Conservation (phyloP, 1,139 yeast species). For the Petasospora fabianii region DNA sequence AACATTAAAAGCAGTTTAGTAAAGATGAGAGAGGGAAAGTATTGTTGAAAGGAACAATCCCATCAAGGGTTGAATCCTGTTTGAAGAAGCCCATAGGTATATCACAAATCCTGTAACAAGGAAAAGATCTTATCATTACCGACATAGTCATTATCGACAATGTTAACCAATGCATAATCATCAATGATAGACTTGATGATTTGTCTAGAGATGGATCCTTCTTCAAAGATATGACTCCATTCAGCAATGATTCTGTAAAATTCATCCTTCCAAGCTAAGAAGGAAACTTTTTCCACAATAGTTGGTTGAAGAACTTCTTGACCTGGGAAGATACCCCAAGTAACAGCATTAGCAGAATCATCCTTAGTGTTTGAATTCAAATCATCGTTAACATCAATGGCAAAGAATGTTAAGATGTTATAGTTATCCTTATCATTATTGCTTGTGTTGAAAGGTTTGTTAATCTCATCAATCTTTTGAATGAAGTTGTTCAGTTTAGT, state of each 20-base stretch:
- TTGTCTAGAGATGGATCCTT: slow-evolving; percentile 31
- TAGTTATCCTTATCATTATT: slow-evolving; percentile 38
- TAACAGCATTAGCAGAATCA: slow-evolving; percentile 83
- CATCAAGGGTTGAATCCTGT: neutral
- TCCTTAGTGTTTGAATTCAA: slow-evolving; percentile 66
- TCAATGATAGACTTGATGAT: slow-evolving; percentile 51
- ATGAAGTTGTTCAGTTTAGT: slow-evolving; percentile 40
- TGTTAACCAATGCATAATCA: slow-evolving; percentile 73
- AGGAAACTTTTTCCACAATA: slow-evolving; percentile 83
- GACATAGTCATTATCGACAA: slow-evolving; percentile 84
- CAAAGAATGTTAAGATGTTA: slow-evolving; percentile 68
- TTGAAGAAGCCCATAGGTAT: neutral
- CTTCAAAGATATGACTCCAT: slow-evolving; percentile 63
- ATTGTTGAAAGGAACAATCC: neutral
- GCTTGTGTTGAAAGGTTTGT: slow-evolving; percentile 26
- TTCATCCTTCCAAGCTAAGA: slow-evolving; percentile 96
- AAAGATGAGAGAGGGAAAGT: neutral
- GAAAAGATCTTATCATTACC: slow-evolving; percentile 45
- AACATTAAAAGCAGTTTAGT: slow-evolving; percentile 1
- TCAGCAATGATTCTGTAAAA: slow-evolving; percentile 78
- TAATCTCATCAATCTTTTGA: slow-evolving; percentile 37
- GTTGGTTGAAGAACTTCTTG: slow-evolving; percentile 90
- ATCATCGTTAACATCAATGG: slow-evolving; percentile 62
- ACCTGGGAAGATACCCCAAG: slow-evolving; percentile 97
- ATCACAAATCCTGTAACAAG: slow-evolving; percentile 29